Base-by-base conservation (phyloP, 768 basidiomycete species). In the Hericium erinaceus region DNA sequence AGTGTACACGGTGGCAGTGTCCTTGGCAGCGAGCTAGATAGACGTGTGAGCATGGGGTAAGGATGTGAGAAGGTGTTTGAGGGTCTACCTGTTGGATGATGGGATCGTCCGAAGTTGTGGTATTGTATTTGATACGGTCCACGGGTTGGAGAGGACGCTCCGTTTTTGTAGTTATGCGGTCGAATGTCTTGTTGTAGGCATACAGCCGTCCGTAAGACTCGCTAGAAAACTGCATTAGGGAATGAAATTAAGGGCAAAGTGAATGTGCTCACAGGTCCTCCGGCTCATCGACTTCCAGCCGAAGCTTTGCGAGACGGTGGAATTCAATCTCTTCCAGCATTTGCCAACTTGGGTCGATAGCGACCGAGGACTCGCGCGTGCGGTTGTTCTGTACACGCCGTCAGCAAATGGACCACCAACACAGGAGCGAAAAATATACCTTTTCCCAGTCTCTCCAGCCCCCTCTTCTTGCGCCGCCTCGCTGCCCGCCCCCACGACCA, bases 251-350 rank as follows among this genome's bases (percentile, higher is more conserved):
- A 24, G 16, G 2, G 12, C 39, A 56, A n/a, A 33, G 39, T 16
- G 38, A 59, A 38, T 24, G 22, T 15, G 74, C 89, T 67, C 64
- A 97, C 94, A 98, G 71, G 61, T 92, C 85, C 65, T 97, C 92
- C 11, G 87, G 90, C 41, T 92, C 87, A 63, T 95, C 92, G 18
- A 98, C 93, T 57, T 93, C 92, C n/a, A 99, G 81, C 52, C 91
- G 81, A 61, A 98, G 77, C 73, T 98, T 99, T 12, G 85, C 73
- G 58, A 99, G 77, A 54, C 95, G 85, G 72, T 89, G 82, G 75
- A 98, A 98, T 69, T 98, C 94, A 65, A 99, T 86, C 75, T 99
- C 97, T 73, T 99, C 97, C 51, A 97, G 75, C 81, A 97, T 87
- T n/a, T 78, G 73, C 97, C 97, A 99, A 60, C 88, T 84, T 18